These are phyloP conservation scores for Tylopilus rubrobrunneus DNA, from an alignment of 768 basidiomycete species.

Conservation along the genomic window DNA sequence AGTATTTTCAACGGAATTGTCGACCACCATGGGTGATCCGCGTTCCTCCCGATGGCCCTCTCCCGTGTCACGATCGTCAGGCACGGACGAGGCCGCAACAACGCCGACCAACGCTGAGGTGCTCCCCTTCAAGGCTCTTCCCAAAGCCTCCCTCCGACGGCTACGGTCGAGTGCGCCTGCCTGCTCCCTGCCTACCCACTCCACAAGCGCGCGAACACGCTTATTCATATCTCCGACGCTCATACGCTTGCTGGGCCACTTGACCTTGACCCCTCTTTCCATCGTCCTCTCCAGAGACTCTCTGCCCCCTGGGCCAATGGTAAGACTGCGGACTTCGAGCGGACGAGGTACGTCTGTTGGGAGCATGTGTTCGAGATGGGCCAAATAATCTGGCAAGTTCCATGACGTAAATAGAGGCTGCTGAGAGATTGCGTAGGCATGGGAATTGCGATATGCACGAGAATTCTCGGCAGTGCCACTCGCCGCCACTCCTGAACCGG, in stretches of 20 bases:
- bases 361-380: constrained; percentile 80
- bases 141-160: constrained; percentile 64
- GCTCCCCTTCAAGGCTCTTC: constrained; percentile 41
- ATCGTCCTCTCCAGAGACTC: constrained; percentile 58
- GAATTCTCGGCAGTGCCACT: constrained; percentile 45
- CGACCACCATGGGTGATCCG: constrained; percentile 34
- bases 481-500: constrained; percentile 32
- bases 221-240: constrained; percentile 99
- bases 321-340: constrained; percentile 60
- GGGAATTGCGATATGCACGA: constrained; percentile 72
- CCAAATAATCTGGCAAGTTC: constrained; percentile 90
- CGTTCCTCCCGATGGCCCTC: constrained; percentile 9
- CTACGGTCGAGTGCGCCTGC: constrained; percentile 69
- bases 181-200: constrained; percentile 92
- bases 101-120: constrained; percentile 7
- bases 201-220: constrained; percentile 82
- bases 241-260: constrained; percentile 92
- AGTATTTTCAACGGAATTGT: constrained; percentile 15
- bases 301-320: constrained; percentile 39
- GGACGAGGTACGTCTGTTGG: constrained; percentile 74
- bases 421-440: constrained; percentile 75
- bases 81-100: constrained; percentile 7
- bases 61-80: constrained; percentile 15
- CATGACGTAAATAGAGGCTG: constrained; percentile 81
- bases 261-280: constrained; percentile 81